Evolutionary conservation across 768 basidiomycete genomes (phyloP), one percentile per base, ranked within the genome.

Genomic region (Tremella mesenterica): DNA sequence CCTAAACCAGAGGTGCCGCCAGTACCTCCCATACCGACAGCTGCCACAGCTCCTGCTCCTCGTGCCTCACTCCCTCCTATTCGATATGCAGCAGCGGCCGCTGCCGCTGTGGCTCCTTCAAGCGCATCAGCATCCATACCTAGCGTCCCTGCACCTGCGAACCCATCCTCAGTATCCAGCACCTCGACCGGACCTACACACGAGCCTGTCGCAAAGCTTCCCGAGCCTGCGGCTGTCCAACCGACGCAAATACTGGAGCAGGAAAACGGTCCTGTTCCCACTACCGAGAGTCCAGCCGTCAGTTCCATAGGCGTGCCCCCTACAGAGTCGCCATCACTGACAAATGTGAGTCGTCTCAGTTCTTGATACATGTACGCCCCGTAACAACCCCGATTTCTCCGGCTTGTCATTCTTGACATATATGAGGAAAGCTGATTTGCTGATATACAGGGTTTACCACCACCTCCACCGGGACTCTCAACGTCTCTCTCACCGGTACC

Each of bases 11-110:
- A 84, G 74, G 31, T 47, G 26, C 61, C 50, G 8, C 58, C 58
- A 16, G 59, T 59, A 7, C 55, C 56, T 0, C 43, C 55, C 28
- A 26, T 60, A 3, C 54, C 63, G 16, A 46, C 45, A 20, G 69
- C 76, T 50, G 71, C 81, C 59, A 52, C 64, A 31, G 57, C 70
- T 2, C 58, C 65, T 9, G 48, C 79, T 78, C 54, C 81, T 78
- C 50, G 79, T 67, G 60, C 56, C 23, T 66, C 16, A 56, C 72
- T 88, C 52, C 85, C 88, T 39, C 85, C 89, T 12, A 86, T 92
- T 67, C 80, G 86, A 46, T 95, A 95, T 70, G 85, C 93, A 28
- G 82, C 88, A n/a, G 90, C 89, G 0, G 92, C 90, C 2, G 91
- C 89, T 0, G 80, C 80, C 5, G 80, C 80, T 4, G 78, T 80